phyloP scores from a whole-genome alignment of 2,329 filamentous ascomycete species.

The Rasamsonia emersonii region DNA sequence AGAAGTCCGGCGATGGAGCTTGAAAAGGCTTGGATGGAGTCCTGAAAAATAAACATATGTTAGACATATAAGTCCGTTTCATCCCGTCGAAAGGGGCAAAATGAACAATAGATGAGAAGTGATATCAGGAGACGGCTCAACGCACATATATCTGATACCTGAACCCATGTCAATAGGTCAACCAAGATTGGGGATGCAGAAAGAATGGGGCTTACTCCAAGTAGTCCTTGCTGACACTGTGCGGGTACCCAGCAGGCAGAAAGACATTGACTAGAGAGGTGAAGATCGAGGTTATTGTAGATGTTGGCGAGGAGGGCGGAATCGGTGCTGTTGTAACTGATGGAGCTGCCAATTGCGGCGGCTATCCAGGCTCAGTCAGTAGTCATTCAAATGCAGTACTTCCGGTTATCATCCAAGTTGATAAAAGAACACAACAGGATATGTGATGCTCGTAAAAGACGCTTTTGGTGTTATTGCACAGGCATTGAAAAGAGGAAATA shows the following conservation, averaged over 20 bases:
- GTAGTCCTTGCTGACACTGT: conserved; percentile 80
- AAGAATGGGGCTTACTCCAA: conserved; percentile 45
- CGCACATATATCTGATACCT: conserved; percentile 62
- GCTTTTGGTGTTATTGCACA: too few species aligned
- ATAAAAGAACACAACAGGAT: too few species aligned
- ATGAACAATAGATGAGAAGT: conserved; percentile 1
- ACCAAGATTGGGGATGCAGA: conserved; percentile 6
- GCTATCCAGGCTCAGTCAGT: neutral
- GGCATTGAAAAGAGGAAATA: too few species aligned
- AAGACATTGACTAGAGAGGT: conserved; percentile 59
- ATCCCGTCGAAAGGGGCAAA: neutral
- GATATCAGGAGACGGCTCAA: conserved; percentile 4
- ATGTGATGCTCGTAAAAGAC: too few species aligned
- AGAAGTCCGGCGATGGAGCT: conserved; percentile 48
- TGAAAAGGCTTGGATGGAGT: conserved; percentile 34
- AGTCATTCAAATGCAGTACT: too few species aligned
- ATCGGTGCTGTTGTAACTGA: conserved; percentile 8
- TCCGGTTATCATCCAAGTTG: too few species aligned
- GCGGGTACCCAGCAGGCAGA: conserved; percentile 77
- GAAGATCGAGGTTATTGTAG: conserved; percentile 19
- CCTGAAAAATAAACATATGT: too few species aligned
- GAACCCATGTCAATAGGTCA: conserved; percentile 5
- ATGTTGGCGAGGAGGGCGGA: conserved; percentile 12
- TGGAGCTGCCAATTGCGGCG: conserved; percentile 1
- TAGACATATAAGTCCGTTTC: too few species aligned